Base-by-base conservation (phyloP, 371 early-diverging fungal genomes). In the Coemansia sp. region DNA sequence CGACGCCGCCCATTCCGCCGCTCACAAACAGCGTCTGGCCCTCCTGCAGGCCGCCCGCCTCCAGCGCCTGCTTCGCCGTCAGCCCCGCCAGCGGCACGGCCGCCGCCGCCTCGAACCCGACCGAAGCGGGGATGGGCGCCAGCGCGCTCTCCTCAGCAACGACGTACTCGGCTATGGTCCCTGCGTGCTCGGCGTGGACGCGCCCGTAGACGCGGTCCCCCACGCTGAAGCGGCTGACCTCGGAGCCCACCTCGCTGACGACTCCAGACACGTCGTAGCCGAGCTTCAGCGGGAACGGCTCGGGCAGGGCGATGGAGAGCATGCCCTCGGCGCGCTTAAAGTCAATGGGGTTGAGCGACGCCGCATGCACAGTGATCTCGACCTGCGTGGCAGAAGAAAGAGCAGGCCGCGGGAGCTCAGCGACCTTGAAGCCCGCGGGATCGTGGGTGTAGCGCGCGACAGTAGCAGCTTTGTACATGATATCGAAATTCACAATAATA, bases 131-230 rank as follows among this genome's bases (percentile, higher is more conserved):
- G 2, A 72, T 72, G 16, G 7, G 34, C n/a, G 62, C 74, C 43
- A 76, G 37, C 7, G 39, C 43, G 14, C 16, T 4, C 8, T 60
- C 63, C 0, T 67, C 66, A 6, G 62, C 53, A 0, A 63, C 58
- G 7, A 55, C 64, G 50, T 37, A 50, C 42, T 64, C 69, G 32
- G 55, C 69, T 2, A 67, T 68, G 3, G 66, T 51, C 5, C 75
- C 77, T 3, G 31, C 62, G 32, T 69, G 37, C 18, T 48, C 43
- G 2, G 29, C 14, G 40, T 18, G 11, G 10, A 64, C 70, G 12
- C 68, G 54, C 9, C 69, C 77, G 44, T 81, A 80, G 37, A 84
- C 86, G 5, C 67, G 57, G 64, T 80, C 72, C 40, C 80, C 86
- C 14, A 64, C 62, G n/a, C 55, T 55, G 55, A 83, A 61, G 12